Base-by-base conservation (phyloP, 139 green algal species). In the Tetradesmus lagerheimii region DNA sequence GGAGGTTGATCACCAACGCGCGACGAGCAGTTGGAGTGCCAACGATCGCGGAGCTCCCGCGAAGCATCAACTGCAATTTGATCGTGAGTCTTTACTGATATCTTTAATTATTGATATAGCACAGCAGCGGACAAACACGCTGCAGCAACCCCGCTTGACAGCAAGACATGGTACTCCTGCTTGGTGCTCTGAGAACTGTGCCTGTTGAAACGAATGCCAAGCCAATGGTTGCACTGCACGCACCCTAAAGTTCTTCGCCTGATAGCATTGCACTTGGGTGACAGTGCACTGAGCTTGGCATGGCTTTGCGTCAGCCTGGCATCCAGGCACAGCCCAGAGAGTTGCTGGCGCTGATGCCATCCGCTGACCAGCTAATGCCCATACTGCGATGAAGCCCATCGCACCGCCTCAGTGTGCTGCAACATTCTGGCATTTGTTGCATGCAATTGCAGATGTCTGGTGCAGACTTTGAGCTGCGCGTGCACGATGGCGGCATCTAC, bases 401-500 rank as follows among this genome's bases (percentile, higher is more conserved):
- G 1, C n/a, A 71, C 23, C 31, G 12, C 11, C 1, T 71, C 11
- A 8, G n/a, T 71, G 1, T 31, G 57, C 57, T 31, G 23, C 57
- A 16, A 20, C 20, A 20, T 14, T 14, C 20, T 12, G 47, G 12
- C 20, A 11, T 8, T 14, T 50, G 4, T 14, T 50, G 5, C 4
- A 50, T 50, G 43, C 43, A 8, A 14, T 16, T 31, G 57, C 57
- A 71, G 57, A 71, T 71, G 57, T 71, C 57, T 71, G 57, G 23
- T 8, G 57, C 57, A 31, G 78, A n/a, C 38, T 90, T 91, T 74
- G 88, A 91, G 31, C 79, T 91, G 39, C 67, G 39, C 31, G 34
- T n/a, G 11, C 50, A 39, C 9, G 47, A 91, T 80, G 88, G 88
- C 2, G 79, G 62, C 27, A 87, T 91, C 39, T 91, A 82, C 38